These are phyloP conservation scores for Penicillium turbatum DNA, from an alignment of 495 filamentous ascomycete genomes.

Conservation along the genomic window DNA sequence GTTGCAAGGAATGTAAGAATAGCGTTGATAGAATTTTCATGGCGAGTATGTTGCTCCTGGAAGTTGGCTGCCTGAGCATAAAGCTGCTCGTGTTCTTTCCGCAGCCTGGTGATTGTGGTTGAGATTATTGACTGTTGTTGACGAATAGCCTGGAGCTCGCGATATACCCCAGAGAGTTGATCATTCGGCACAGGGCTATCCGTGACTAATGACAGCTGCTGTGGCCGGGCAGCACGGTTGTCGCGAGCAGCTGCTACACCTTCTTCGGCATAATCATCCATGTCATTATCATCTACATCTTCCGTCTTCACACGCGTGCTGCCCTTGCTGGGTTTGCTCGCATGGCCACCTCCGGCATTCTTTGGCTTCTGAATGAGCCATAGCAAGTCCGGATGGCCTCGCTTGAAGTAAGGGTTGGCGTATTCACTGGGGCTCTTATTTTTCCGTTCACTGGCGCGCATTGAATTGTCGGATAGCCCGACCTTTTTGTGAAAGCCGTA, in stretches of 20 bases:
- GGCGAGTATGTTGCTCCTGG: constrained; percentile 85
- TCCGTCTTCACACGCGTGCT: constrained; percentile 61
- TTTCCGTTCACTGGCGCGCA: constrained; percentile 93
- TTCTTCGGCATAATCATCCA: constrained; percentile 63
- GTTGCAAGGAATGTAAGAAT: constrained; percentile 96
- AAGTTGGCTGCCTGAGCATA: constrained; percentile 87
- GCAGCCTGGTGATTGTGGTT: constrained; percentile 68
- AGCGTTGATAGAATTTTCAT: constrained; percentile 97
- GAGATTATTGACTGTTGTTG: constrained; percentile 82
- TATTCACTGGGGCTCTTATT: constrained; percentile 98
- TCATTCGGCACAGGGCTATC: constrained; percentile 59
- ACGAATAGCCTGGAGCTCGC: constrained; percentile 75
- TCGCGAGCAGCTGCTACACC: constrained; percentile 31
- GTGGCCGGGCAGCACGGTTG: constrained; percentile 29
- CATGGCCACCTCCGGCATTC: constrained; percentile 47
- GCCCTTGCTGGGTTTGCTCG: constrained; percentile 47
- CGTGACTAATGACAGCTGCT: constrained; percentile 42
- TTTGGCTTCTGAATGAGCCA: constrained; percentile 99
- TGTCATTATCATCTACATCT: constrained; percentile 62
- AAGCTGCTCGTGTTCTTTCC: constrained; percentile 80
- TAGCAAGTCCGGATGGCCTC: constrained; percentile 85
- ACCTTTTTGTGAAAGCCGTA: constrained; percentile 99
- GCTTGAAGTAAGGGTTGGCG: constrained; percentile 91
- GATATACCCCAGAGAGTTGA: constrained; percentile 71
- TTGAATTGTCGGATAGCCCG: constrained; percentile 92